Base-by-base conservation (phyloP, 164 flowering plant genomes). In the Liriodendron chinense region DNA sequence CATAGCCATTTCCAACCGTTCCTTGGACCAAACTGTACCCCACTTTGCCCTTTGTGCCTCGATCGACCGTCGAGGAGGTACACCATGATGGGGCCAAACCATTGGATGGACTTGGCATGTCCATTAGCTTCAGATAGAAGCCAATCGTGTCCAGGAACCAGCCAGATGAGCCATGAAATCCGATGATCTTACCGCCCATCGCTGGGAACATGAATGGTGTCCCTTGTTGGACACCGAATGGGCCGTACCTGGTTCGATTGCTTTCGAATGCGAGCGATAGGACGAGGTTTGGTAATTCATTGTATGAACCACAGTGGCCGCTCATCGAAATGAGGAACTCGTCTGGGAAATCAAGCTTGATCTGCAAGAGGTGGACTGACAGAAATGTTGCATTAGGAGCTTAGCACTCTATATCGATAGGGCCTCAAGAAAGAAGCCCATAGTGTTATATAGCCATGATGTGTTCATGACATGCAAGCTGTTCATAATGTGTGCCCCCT, bases 91-190 rank as follows among this genome's bases (percentile, higher is more conserved):
- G 74, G 67, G 75, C 47, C 28, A 81, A 25, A 70, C 84, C 16
- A 75, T 80, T 83, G 7, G 83, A 72, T 21, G 83, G 72, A 28
- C 57, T 65, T 64, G 70, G 69, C 22, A 78, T 79, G 9, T 78
- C 73, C 65, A 77, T 12, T 12, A 92, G 86, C 83, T 88, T 82
- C 13, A 91, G 47, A 73, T 94, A 80, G 70, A 84, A 87, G 5
- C 98, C 98, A 68, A 94, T 86, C 1, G 93, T 81, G 79, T 87
- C 89, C 23, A 92, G 79, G 70, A 77, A 88, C 89, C 86, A 86
- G 20, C 94, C 86, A 25, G 82, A 70, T 70, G 67, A 74, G 21
- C 98, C 97, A 80, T 89, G 90, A 75, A 94, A 91, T 43, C 97
- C 97, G 7, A 92, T 93, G 43, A 92, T 87, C 80, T 84, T 91